Base-by-base conservation (phyloP, 176 grass and related monocot species). In the Pontederia paniculata region DNA sequence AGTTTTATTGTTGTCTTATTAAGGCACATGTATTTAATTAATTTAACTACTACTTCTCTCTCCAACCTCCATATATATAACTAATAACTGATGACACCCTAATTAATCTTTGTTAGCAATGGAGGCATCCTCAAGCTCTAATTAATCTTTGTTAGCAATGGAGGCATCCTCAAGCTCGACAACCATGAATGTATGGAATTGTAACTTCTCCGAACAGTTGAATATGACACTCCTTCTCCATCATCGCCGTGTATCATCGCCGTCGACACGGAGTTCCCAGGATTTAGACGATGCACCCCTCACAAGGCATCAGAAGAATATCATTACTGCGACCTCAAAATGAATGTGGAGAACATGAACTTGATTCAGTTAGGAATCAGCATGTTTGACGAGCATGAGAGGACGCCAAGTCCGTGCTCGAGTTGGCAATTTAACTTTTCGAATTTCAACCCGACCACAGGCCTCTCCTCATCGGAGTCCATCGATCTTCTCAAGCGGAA, bases 391-490 rank as follows among this genome's bases (percentile, higher is more conserved):
- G 56, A 9, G 1, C 2, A 9, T 15, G 56, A 13, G 23, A 31
- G 5, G 15, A 16, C 23, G 3, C 56, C 56, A 0, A 41, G 56
- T 2, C 56, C 5, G 1, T 13, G 56, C 8, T 37, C 23, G 8
- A 41, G 56, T 16, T 58, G 28, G 56, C 56, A 58, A 13, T 58
- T 58, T 22, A 58, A 58, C 23, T 58, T 58, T 12, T 28, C 55
- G 2, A 21, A 58, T 12, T 58, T 58, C 28, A 9, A 58, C 12
- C 23, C 56, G 14, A 5, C 3, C 5, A 8, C 41, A 12, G 1
- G n/a, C 7, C 9, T 28, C 9, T 58, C 12, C 5, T 31, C 56
- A 12, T 22, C 21, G 0, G 10, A 42, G 23, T 58, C 56, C 11
- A 7, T 58, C 57, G 15, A 31, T 8, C 7, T 59, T 9, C 17